phyloP scores from a whole-genome alignment of 2,329 filamentous ascomycete species.

The Talaromyces albobiverticillius region DNA sequence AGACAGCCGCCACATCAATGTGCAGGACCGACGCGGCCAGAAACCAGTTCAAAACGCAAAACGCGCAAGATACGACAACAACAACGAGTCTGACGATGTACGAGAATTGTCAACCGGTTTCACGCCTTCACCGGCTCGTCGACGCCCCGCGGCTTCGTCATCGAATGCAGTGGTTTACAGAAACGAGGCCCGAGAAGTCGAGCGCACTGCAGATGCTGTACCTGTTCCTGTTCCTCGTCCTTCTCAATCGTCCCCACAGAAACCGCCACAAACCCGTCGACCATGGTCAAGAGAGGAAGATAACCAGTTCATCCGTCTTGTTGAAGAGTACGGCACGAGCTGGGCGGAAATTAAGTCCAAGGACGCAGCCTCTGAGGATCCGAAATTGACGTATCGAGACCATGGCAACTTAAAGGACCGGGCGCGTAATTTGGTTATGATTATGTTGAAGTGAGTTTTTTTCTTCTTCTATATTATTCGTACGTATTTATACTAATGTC shows the following conservation, averaged over 20 bases:
- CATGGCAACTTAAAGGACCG: conserved; percentile 57
- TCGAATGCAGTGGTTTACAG: background rate
- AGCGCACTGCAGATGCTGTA: background rate
- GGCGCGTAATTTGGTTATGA: conserved; percentile 53
- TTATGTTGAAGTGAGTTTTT: conserved; percentile 40
- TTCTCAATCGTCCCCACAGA: background rate
- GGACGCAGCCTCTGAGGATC: conserved; percentile 28
- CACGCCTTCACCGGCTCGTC: background rate
- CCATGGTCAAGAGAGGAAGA: conserved; percentile 42
- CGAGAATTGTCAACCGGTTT: background rate
- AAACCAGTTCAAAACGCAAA: conserved; percentile 13
- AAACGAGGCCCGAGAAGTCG: background rate
- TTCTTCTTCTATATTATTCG: background rate
- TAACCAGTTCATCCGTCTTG: conserved; percentile 47
- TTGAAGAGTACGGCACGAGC: conserved; percentile 43
- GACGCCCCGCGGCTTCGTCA: background rate
- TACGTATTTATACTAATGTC: conserved; percentile 1
- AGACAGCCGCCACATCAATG: conserved; percentile 16
- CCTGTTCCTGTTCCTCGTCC: background rate
- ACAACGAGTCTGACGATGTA: background rate
- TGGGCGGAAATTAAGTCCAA: conserved; percentile 48
- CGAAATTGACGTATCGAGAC: conserved; percentile 35
- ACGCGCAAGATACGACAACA: background rate
- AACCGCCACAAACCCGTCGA: conserved; percentile 20
- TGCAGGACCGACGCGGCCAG: conserved; percentile 12